Conservation (phyloP, 2,329 filamentous ascomycete genomes). For the Aspergillus sp. region DNA sequence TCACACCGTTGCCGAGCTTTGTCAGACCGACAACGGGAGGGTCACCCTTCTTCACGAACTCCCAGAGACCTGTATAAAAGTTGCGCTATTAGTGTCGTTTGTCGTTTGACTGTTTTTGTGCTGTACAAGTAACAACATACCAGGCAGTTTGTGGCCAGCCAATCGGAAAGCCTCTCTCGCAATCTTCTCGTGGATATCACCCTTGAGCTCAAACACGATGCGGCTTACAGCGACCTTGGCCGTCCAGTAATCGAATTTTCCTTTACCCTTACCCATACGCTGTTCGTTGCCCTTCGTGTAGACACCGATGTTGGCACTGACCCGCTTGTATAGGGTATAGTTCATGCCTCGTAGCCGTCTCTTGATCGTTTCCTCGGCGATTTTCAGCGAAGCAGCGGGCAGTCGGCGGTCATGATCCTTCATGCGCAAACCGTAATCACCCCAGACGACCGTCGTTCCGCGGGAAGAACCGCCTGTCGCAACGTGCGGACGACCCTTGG, state of each 20-base stretch:
- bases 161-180: conserved; percentile 89
- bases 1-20: conserved; percentile 77
- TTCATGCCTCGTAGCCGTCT: conserved; percentile 83
- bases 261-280: conserved; percentile 99
- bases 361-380: conserved; percentile 92
- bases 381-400: conserved; percentile 79
- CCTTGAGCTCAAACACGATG: conserved; percentile 88
- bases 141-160: conserved; percentile 91
- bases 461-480: conserved; percentile 86
- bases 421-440: conserved; percentile 93
- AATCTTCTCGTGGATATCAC: conserved; percentile 90
- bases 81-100: conserved; percentile 20
- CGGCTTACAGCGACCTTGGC: conserved; percentile 85
- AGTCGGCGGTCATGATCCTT: conserved; percentile 89
- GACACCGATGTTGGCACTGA: conserved; percentile 90
- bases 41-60: conserved; percentile 92
- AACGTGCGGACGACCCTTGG: conserved; percentile 83
- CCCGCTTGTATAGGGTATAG: conserved; percentile 87
- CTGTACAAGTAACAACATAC: conserved; percentile 49
- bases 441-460: conserved; percentile 94
- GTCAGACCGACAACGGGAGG: conserved; percentile 88
- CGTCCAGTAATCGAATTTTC: conserved; percentile 95
- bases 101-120: neutral
- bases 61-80: conserved; percentile 57
- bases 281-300: conserved; percentile 95